Evolutionary conservation across 305 asterid species (phyloP), one percentile per base, ranked within the genome.

Genomic region (Plantago lanceolata): DNA sequence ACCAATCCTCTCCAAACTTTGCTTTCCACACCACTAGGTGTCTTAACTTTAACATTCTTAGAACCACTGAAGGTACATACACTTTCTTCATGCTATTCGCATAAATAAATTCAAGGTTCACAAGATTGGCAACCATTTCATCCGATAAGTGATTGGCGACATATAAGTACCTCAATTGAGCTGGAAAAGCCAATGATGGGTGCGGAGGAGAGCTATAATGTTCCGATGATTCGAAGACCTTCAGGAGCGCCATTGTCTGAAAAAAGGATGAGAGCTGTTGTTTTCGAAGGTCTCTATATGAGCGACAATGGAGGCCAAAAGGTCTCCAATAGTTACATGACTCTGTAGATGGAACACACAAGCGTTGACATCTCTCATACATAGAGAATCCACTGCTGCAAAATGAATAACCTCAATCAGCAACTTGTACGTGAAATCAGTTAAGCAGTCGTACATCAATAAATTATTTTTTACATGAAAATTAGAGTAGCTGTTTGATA

Each of bases 151-250:
- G 12, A 31, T 14, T n/a, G 28, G 4, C n/a, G 17, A 64, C 35
- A n/a, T 54, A 53, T 59, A 75, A 64, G 70, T 69, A 73, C 44
- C 64, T 68, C 73, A 81, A 50, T 29, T 63, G 61, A 21, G 20
- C 53, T 15, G 66, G 69, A 31, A 2, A 21, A 0, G 31, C 57
- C 4, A 28, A 66, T 80, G 14, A 4, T 19, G 12, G 20, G 8
- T n/a, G 8, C 24, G 6, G 21, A 16, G 55, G 0, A 15, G 11
- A 4, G 21, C 5, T 7, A 3, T 50, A 0, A 2, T 50, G 4
- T 2, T 8, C 31, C 20, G 6, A 16, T 0, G 20, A 19, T 8
- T 2, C 29, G 31, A 52, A 5, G 2, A 19, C 57, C 57, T 20
- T 52, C 15, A 52, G 29, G 2, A 52, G 29, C 1, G 28, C 24